Conservation (phyloP, 306 rosid genomes). For the Rosa chinensis region DNA sequence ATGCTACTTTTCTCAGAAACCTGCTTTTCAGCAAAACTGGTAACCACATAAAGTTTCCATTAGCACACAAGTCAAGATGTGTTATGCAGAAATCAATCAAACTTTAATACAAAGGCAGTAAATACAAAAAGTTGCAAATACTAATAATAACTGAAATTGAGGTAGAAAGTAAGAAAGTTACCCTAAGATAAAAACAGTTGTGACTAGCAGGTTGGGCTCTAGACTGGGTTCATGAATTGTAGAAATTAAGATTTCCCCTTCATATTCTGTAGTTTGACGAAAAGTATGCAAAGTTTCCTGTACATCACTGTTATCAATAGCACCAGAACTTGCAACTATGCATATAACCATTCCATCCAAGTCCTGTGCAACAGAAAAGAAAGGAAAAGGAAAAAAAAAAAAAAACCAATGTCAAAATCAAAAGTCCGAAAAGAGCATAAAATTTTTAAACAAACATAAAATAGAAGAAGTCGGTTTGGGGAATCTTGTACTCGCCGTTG, state of each 20-base stretch:
- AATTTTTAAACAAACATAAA: not conserved
- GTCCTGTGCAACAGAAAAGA: constrained; percentile 44
- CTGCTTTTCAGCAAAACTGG: constrained; percentile 43
- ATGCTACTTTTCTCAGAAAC: constrained; percentile 55
- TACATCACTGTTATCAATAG: constrained; percentile 41
- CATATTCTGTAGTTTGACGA: constrained; percentile 62
- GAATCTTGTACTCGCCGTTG: not conserved
- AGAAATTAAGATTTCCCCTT: constrained; percentile 57
- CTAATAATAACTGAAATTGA: not conserved
- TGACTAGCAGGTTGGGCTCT: constrained; percentile 72
- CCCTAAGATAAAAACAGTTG: constrained; percentile 77
- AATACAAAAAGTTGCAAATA: not conserved
- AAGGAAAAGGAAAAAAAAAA: not conserved
- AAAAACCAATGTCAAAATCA: not conserved
- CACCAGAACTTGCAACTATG: constrained; percentile 61
- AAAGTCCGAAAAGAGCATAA: constrained; percentile 1
- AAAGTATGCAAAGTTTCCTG: constrained; percentile 53
- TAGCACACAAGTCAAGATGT: constrained; percentile 8
- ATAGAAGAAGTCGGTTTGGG: not conserved
- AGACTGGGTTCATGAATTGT: constrained; percentile 59
- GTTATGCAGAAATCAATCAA: not conserved
- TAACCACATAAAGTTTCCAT: constrained; percentile 29
- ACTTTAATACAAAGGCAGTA: not conserved
- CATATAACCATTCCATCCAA: constrained; percentile 66
- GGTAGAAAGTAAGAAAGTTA: constrained; percentile 33